Percentiles rank a stretch among this genome's conserved stretches.
These are phyloP conservation scores for Acanthamoeba divionensis DNA, from an alignment of 208 protist genomes.

Conservation along the genomic window DNA sequence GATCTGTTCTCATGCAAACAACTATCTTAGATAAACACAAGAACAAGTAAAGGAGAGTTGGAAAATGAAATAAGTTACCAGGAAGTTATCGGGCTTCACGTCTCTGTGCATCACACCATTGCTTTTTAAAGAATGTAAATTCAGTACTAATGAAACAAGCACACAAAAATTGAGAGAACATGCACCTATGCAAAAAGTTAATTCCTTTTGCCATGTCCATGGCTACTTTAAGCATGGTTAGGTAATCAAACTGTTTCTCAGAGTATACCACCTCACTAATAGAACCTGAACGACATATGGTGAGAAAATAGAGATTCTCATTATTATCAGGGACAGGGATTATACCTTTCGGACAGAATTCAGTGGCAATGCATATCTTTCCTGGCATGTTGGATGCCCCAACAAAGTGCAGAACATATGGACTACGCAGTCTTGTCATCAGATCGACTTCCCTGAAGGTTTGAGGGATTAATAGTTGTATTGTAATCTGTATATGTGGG, in stretches of 20 bases:
- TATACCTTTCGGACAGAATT: neutral
- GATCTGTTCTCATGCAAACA: too few relatives aligned
- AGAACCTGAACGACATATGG: neutral
- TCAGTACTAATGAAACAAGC: neutral
- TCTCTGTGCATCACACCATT: slow-evolving; percentile 40
- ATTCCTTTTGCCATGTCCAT: slow-evolving; percentile 27
- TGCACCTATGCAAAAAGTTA: neutral
- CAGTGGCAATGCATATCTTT: slow-evolving; percentile 13
- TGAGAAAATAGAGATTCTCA: neutral
- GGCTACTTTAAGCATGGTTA: neutral
- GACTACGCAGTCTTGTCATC: slow-evolving; percentile 3
- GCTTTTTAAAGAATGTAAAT: neutral
- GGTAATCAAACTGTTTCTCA: neutral
- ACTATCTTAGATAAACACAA: too few relatives aligned
- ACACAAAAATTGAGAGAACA: neutral
- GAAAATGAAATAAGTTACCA: too few relatives aligned
- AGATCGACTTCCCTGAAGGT: slow-evolving; percentile 12
- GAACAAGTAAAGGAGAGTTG: too few relatives aligned
- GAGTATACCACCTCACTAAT: neutral
- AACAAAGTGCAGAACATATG: slow-evolving; percentile 30
- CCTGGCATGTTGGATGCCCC: neutral
- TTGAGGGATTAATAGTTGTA: neutral
- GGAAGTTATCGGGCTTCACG: slow-evolving; percentile 34
- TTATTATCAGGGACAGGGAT: neutral
- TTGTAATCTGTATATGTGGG: neutral